phyloP scores from a whole-genome alignment of 306 rosid species.

The Trichosanthes cucumerina region DNA sequence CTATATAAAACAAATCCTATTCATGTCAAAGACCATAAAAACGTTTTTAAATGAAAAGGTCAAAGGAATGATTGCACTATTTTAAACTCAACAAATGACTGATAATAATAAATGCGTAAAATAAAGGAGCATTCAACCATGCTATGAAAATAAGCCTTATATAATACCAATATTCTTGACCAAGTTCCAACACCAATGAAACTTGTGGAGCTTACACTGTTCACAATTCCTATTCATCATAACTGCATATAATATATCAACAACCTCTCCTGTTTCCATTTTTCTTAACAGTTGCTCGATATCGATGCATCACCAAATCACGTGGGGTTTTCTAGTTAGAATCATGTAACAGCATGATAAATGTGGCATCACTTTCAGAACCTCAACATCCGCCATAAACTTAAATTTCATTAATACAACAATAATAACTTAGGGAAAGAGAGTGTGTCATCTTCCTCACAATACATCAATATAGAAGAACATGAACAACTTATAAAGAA shows the following conservation, averaged over 20 bases:
- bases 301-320: neutral
- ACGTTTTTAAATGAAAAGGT: neutral
- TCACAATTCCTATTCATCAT: neutral
- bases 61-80: neutral
- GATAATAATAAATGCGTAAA: neutral
- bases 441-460: neutral
- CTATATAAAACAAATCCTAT: neutral
- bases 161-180: neutral
- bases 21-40: neutral
- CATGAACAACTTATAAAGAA: neutral
- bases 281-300: neutral
- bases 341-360: neutral
- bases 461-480: neutral
- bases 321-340: neutral
- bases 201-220: neutral
- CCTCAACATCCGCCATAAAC: neutral
- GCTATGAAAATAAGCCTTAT: neutral
- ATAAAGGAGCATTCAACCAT: neutral
- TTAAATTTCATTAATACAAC: neutral
- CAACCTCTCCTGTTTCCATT: neutral
- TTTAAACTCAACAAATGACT: neutral
- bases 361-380: neutral
- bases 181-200: neutral
- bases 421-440: neutral
- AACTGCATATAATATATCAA: neutral